Evolutionary conservation across 305 asterid species (phyloP).

Genomic region (Andrographis paniculata): DNA sequence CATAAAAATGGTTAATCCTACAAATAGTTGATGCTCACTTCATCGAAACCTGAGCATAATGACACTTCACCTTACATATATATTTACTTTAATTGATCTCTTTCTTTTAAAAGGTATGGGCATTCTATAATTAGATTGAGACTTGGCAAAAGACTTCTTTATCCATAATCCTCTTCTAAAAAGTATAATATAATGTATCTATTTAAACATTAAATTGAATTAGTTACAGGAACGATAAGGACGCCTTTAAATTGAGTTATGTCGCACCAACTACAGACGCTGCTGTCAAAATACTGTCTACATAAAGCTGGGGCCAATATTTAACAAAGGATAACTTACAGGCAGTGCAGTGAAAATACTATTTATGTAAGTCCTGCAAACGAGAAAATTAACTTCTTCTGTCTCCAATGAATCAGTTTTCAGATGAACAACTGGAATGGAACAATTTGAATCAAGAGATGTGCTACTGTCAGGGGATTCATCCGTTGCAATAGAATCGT

Average conservation of each 20-base stretch:
- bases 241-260: constrained; percentile 2
- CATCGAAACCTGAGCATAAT: too few species aligned
- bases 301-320: too few species aligned
- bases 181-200: too few species aligned
- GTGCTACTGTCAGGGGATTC: constrained; percentile 36
- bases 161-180: too few species aligned
- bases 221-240: neutral
- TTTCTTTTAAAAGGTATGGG: neutral
- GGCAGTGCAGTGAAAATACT: constrained; percentile 70
- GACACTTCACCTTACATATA: neutral
- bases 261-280: neutral
- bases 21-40: too few species aligned
- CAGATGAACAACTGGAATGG: constrained; percentile 53
- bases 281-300: neutral
- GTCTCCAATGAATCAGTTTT: constrained; percentile 55
- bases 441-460: constrained; percentile 38
- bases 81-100: neutral
- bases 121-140: too few species aligned
- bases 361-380: constrained; percentile 47
- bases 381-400: constrained; percentile 57
- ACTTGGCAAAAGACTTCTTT: too few species aligned
- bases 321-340: constrained; percentile 32
- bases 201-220: too few species aligned
- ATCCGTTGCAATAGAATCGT: constrained; percentile 38
- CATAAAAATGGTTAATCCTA: too few species aligned